Evolutionary conservation across 2,329 filamentous ascomycete species (phyloP).

Genomic region (Cytospora chrysosperma): DNA sequence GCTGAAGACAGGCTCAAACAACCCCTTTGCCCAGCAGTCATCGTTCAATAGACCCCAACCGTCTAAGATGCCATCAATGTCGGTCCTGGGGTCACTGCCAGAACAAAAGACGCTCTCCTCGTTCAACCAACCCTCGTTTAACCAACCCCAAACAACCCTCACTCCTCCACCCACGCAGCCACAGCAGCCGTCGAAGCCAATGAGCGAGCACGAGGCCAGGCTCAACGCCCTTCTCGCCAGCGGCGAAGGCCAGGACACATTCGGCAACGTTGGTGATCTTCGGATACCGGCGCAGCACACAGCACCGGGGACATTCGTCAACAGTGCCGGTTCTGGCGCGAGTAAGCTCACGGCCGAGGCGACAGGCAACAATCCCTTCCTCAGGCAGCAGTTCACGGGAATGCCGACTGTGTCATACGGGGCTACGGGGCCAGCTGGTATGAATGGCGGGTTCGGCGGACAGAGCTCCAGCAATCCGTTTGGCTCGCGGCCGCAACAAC

Average conservation of each 20-base stretch:
- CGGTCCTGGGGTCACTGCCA: constrained; percentile 71
- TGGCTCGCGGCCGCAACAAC: constrained; percentile 52
- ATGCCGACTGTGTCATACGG: constrained; percentile 62
- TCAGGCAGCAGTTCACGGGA: constrained; percentile 80
- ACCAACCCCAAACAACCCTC: constrained; percentile 40
- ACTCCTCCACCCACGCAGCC: constrained; percentile 44
- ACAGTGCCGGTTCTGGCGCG: constrained; percentile 83
- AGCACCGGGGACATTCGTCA: constrained; percentile 92
- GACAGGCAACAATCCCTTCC: constrained; percentile 86
- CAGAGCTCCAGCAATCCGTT: constrained; percentile 58
- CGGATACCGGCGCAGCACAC: constrained; percentile 97
- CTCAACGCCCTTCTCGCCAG: constrained; percentile 83
- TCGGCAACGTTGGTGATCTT: constrained; percentile 93
- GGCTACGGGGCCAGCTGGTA: constrained; percentile 55
- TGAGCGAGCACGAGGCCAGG: constrained; percentile 66
- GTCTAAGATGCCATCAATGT: constrained; percentile 57
- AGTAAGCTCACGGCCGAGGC: constrained; percentile 68
- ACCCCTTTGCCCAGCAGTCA: constrained; percentile 71
- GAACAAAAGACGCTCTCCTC: constrained; percentile 76
- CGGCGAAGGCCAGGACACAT: constrained; percentile 94
- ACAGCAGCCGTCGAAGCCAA: constrained; percentile 52
- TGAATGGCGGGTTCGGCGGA: constrained; percentile 47
- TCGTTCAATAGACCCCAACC: constrained; percentile 62
- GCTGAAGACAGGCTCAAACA: constrained; percentile 93
- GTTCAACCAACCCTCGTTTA: constrained; percentile 50